These are phyloP conservation scores for Fusarium coicis DNA, from an alignment of 2,329 filamentous ascomycete species.

Conservation along the genomic window DNA sequence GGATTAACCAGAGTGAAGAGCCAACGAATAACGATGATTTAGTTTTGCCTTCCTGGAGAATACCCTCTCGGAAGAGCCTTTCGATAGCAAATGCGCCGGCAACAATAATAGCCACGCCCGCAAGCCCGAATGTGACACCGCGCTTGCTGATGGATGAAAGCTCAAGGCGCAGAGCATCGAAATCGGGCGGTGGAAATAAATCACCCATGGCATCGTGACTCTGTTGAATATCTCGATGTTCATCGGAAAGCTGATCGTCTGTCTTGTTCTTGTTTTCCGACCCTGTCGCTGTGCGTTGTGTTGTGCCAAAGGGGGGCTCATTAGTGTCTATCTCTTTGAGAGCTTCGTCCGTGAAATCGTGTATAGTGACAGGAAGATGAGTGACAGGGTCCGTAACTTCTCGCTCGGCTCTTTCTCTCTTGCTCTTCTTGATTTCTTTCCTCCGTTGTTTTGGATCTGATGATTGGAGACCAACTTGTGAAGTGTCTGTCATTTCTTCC, in stretches of 20 bases:
- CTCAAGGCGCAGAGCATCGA: constrained; percentile 53
- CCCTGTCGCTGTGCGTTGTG: constrained; percentile 53
- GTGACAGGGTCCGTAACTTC: constrained; percentile 79
- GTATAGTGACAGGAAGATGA: constrained; percentile 74
- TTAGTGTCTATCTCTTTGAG: constrained; percentile 54
- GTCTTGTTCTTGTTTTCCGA: constrained; percentile 53
- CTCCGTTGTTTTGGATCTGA: constrained; percentile 59
- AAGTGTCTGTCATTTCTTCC: constrained; percentile 47
- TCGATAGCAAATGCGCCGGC: constrained; percentile 41
- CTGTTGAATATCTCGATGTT: constrained; percentile 51
- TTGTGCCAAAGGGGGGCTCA: constrained; percentile 48
- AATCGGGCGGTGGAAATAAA: constrained; percentile 61
- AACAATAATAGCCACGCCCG: constrained; percentile 49
- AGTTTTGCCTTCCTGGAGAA: constrained; percentile 8
- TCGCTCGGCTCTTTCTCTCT: constrained; percentile 59
- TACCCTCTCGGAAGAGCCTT: constrained; percentile 31
- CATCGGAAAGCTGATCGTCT: constrained; percentile 50
- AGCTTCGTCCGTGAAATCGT: constrained; percentile 74
- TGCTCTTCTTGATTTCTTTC: constrained; percentile 59
- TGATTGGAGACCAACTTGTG: constrained; percentile 49
- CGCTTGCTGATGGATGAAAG: constrained; percentile 47
- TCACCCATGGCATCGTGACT: constrained; percentile 55
- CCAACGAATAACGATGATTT: constrained; percentile 34
- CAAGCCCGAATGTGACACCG: constrained; percentile 52
- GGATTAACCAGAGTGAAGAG: constrained; percentile 39